Percentiles rank a stretch among this genome's conserved stretches.
phyloP scores from a whole-genome alignment of 768 basidiomycete species.

The Boletus rufocinnamomeus region DNA sequence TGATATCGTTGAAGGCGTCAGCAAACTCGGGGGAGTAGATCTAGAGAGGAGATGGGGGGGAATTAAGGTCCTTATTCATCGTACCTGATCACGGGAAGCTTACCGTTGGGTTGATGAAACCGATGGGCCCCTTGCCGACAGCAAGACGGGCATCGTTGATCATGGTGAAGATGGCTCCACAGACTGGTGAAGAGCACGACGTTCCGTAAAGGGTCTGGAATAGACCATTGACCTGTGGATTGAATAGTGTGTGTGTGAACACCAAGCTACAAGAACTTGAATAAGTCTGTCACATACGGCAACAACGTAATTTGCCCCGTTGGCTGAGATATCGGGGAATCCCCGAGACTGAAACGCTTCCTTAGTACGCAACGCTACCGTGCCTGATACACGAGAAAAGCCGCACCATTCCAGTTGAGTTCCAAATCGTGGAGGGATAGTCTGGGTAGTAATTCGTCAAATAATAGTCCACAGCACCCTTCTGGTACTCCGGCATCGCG shows the following conservation, averaged over 20 bases:
- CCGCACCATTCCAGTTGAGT: conserved; percentile 30
- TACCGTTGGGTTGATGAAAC: conserved; percentile 12
- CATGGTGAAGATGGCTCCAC: conserved; percentile 38
- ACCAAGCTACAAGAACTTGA: background rate
- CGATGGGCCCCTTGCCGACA: conserved; percentile 33
- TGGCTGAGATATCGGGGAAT: conserved; percentile 41
- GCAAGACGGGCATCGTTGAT: conserved; percentile 42
- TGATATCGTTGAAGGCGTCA: conserved; percentile 43
- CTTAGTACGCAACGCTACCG: conserved; percentile 2
- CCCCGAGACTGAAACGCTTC: conserved; percentile 34
- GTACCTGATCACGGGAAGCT: background rate
- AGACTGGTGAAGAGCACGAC: conserved; percentile 34
- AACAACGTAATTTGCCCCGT: conserved; percentile 36
- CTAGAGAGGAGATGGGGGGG: background rate
- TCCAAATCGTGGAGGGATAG: conserved; percentile 29
- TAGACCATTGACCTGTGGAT: conserved; percentile 26
- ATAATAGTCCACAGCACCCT: conserved; percentile 34
- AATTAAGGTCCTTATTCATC: background rate
- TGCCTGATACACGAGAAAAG: background rate
- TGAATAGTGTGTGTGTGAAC: background rate
- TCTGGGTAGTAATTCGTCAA: conserved; percentile 33
- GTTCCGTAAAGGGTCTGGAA: conserved; percentile 36
- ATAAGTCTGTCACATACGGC: conserved; percentile 17
- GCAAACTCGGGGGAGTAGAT: conserved; percentile 11
- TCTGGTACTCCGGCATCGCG: conserved; percentile 43